Evolutionary conservation across 2,329 filamentous ascomycete species (phyloP), one percentile per base, ranked within the genome.

Genomic region (Penicillium rolfsii): DNA sequence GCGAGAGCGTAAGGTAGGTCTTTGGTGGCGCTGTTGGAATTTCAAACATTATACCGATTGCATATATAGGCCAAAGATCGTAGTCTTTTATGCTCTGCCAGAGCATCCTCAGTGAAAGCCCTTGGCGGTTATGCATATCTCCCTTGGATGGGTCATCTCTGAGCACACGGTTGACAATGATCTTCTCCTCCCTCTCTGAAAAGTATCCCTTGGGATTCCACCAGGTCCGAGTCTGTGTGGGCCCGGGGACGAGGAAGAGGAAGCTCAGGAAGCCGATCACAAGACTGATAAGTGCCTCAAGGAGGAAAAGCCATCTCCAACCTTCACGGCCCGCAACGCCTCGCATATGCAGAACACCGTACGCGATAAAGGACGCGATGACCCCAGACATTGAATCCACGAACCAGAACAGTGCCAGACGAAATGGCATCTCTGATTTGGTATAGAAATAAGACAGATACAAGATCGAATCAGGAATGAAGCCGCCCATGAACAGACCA

Each of bases 191-290:
- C 2, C 80, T 81, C 48, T 87, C 84, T 2, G 69, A 83, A 71
- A 89, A 89, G 84, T 85, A 89, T 0, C 86, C 87, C 56, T 83
- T 82, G 11, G 84, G 84, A 11, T 85, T 81, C 67, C 64, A 85
- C 82, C 83, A 85, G 49, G 79, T 83, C 45, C 78, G 79, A 0
- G 85, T 87, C 60, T 80, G 77, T 0, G 69, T 72, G 2, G 74
- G 74, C 2, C 68, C 64, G 0, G 74, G 70, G 0, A 79, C 74
- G 62, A 83, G 74, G 22, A 81, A 76, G 19, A 81, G 71, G 57
- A 73, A 82, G 1, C 78, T 76, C 19, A 77, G 61, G 3, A 80
- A 52, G 3, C 81, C 80, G 12, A 82, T 77, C 4, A 78, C 55
- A 0, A 79, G 60, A 5, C 77, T 82, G 52, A 82, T 65, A 11